Percentiles rank a stretch among this genome's conserved stretches.
Evolutionary conservation across 148 eudicot species (phyloP).

Genomic region (Spergularia bocconei): DNA sequence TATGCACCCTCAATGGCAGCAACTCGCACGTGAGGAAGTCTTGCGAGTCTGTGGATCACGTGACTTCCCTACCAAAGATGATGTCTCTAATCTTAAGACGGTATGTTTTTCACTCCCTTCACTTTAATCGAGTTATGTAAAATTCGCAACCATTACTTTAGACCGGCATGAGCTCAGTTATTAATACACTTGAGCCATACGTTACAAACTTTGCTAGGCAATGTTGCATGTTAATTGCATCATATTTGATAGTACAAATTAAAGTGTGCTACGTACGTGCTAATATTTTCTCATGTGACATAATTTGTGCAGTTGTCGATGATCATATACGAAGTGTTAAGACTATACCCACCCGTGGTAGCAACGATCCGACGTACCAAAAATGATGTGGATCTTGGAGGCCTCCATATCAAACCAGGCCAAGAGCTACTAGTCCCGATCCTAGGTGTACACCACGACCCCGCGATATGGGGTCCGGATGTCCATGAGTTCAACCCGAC

Average conservation of each 20-base stretch:
- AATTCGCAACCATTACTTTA: too few relatives aligned
- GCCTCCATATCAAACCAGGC: constrained; percentile 36
- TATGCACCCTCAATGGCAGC: constrained; percentile 77
- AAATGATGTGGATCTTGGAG: constrained; percentile 43
- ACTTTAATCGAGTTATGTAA: neutral
- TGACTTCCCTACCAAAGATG: constrained; percentile 54
- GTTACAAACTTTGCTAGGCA: neutral
- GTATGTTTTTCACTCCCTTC: constrained; percentile 20
- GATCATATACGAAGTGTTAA: constrained; percentile 48
- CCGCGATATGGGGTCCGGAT: constrained; percentile 50
- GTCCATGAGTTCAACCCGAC: constrained; percentile 52
- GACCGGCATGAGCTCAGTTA: too few relatives aligned
- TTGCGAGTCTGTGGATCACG: constrained; percentile 50
- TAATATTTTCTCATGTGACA: too few relatives aligned
- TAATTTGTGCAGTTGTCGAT: constrained; percentile 45
- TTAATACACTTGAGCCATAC: too few relatives aligned
- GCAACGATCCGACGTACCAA: constrained; percentile 51
- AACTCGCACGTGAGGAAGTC: constrained; percentile 69
- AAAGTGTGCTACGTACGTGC: too few relatives aligned
- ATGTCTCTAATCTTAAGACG: constrained; percentile 54
- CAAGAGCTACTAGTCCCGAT: constrained; percentile 54
- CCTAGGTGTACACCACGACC: constrained; percentile 58
- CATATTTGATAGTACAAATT: too few relatives aligned
- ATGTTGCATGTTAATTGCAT: neutral
- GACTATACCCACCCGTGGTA: constrained; percentile 56